Conservation (phyloP, 1,284 basidiomycete genomes). For the Dichomitus squalens region DNA sequence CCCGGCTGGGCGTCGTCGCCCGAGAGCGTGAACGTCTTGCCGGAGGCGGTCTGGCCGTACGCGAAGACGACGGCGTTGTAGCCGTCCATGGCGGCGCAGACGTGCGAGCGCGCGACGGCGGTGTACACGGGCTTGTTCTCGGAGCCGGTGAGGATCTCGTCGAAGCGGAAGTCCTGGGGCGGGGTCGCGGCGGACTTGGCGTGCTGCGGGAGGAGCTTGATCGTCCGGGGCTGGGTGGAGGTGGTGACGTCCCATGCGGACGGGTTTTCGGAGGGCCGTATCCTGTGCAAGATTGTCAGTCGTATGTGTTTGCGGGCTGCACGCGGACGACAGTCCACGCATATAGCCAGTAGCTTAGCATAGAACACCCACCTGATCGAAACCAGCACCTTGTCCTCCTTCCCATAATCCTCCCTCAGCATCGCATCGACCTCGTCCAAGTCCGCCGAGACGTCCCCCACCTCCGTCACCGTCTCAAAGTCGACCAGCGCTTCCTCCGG, state of each 20-base stretch:
- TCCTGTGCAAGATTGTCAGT: conserved; percentile 43
- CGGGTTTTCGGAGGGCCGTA: conserved; percentile 63
- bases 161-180: conserved; percentile 65
- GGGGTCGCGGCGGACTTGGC: conserved; percentile 48
- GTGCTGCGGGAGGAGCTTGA: conserved; percentile 62
- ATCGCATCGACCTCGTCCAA: conserved; percentile 52
- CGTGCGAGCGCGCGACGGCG: conserved; percentile 83
- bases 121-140: conserved; percentile 88
- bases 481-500: conserved; percentile 78
- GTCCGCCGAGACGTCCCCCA: conserved; percentile 65
- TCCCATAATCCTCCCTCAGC: conserved; percentile 53
- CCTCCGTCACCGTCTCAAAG: conserved; percentile 62
- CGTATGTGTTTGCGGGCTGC: too few relatives aligned
- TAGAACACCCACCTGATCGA: conserved; percentile 67
- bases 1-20: conserved; percentile 87
- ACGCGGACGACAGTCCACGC: too few relatives aligned
- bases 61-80: conserved; percentile 96
- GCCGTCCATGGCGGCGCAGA: conserved; percentile 93
- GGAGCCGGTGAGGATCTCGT: conserved; percentile 80
- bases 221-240: conserved; percentile 39
- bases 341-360: neutral
- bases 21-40: conserved; percentile 91
- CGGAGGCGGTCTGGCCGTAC: conserved; percentile 89
- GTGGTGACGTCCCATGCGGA: conserved; percentile 58
- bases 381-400: conserved; percentile 86